Evolutionary conservation across 257 asterid genomes (phyloP), one percentile per base, ranked within the genome.

Genomic region (Ballota nigra): DNA sequence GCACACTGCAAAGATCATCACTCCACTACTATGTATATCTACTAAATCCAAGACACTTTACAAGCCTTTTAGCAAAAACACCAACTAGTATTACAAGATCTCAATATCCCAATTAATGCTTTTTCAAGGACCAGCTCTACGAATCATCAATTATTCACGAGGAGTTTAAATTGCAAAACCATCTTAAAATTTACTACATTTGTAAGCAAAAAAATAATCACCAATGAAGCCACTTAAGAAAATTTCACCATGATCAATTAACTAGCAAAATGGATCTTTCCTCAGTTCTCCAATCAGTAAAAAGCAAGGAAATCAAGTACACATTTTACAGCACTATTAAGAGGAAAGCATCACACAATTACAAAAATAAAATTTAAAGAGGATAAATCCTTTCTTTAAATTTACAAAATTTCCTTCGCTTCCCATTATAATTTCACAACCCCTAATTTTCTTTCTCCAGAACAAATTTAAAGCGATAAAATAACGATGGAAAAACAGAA

Each of bases 401-500:
- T 18, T 15, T 22, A 70, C 15, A n/a, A 68, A 40, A 60, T 11
- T 36, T 6, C 0, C 65, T 23, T 6, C 58, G 59, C 74, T 57
- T 45, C 64, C 23, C 28, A 49, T 63, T 52, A 24, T 15, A 58
- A 45, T 71, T 18, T 23, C 38, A n/a, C 36, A 38, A 77, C 61
- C 66, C 77, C 70, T 45, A 16, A 47, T 6, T 10, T n/a, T 13
- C 34, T 8, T 8, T 45, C 3, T 40, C 28, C 59, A 31, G 16
- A 16, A 40, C 53, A 38, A 58, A 70, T 28, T 28, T 0, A 52
- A 58, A 24, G 8, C 69, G n/a, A n/a, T n/a, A 34, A 24, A 34
- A 70, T 63, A 28, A 64, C 22, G 51, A 57, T 36, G n/a, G 47
- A 58, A 41, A 70, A 63, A 70, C 55, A 23, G 8, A 45, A 64